Evolutionary conservation across 1,284 basidiomycete species (phyloP).

Genomic region (Spongispora temasekensis): DNA sequence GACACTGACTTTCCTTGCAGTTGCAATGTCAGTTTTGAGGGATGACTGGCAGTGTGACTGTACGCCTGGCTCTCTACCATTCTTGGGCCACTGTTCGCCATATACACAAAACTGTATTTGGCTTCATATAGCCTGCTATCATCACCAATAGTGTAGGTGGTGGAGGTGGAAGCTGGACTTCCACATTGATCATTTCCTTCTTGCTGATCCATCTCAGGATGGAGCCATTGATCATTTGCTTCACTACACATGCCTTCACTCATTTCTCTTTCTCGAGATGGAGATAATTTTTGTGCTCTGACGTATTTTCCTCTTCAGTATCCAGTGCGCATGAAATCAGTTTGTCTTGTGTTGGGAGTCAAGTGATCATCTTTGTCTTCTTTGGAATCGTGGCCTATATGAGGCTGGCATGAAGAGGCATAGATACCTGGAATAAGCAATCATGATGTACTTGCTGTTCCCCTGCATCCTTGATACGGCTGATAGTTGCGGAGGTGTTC

Average conservation of each 20-base stretch:
- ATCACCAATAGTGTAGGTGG: slow-evolving; percentile 7
- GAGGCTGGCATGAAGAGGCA: slow-evolving; percentile 7
- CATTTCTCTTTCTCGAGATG: slow-evolving; percentile 80
- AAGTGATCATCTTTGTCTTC: slow-evolving; percentile 53
- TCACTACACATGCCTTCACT: slow-evolving; percentile 61
- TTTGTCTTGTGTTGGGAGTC: slow-evolving; percentile 71
- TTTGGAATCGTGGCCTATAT: slow-evolving; percentile 59
- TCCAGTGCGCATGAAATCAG: slow-evolving; percentile 81
- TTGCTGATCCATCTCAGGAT: slow-evolving; percentile 74
- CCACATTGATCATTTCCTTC: slow-evolving; percentile 49
- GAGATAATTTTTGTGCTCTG: slow-evolving; percentile 78
- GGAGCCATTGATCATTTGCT: slow-evolving; percentile 66
- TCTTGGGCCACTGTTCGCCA: slow-evolving; percentile 9
- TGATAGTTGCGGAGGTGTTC: slow-evolving; percentile 63
- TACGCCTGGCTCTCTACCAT: slow-evolving; percentile 24
- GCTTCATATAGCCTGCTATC: slow-evolving; percentile 12
- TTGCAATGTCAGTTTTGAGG: slow-evolving; percentile 14
- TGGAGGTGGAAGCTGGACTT: slow-evolving; percentile 18
- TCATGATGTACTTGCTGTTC: slow-evolving; percentile 52
- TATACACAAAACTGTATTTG: slow-evolving; percentile 31
- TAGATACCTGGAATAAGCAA: neutral
- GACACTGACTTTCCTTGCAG: neutral
- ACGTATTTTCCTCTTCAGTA: slow-evolving; percentile 81
- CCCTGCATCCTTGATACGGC: slow-evolving; percentile 61
- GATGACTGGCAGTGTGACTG: slow-evolving; percentile 21